These are phyloP conservation scores for Pterocarpus macrocarpus DNA, from an alignment of 306 rosid genomes.

Conservation along the genomic window DNA sequence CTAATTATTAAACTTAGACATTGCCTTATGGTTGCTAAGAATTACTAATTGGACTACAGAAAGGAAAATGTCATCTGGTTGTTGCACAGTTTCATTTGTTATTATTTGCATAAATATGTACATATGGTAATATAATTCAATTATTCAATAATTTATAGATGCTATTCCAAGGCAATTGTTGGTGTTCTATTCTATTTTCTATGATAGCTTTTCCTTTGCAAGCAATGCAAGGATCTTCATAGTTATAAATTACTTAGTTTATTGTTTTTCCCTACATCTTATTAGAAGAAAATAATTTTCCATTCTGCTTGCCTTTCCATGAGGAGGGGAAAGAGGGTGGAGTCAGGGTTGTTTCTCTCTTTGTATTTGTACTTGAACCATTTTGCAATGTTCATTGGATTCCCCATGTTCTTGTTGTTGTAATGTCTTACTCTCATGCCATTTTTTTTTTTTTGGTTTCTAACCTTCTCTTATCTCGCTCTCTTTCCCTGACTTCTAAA, in stretches of 20 bases:
- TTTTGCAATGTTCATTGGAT: constrained; percentile 13
- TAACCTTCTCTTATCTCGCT: neutral
- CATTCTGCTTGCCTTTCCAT: neutral
- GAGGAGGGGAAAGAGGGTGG: neutral
- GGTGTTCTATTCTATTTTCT: constrained; percentile 29
- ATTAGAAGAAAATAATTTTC: constrained; percentile 17
- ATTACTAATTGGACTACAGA: constrained; percentile 14
- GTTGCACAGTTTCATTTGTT: constrained; percentile 12
- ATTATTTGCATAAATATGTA: constrained; percentile 24
- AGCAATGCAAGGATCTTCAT: constrained; percentile 25
- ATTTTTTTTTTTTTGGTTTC: no score
- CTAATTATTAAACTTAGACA: constrained; percentile 3
- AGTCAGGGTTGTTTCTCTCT: neutral
- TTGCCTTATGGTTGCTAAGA: constrained; percentile 18
- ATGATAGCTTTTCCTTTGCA: constrained; percentile 16
- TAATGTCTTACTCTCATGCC: constrained; percentile 22
- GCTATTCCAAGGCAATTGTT: neutral
- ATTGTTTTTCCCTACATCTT: neutral
- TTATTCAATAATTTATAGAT: neutral
- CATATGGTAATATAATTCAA: neutral
- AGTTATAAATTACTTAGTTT: neutral
- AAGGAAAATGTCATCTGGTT: constrained; percentile 30
- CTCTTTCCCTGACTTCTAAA: neutral
- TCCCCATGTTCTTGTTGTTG: constrained; percentile 37
- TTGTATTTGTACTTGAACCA: neutral